A percentile compares a stretch with the other conserved stretches of the same genome.
Evolutionary conservation across 805 yeast species (phyloP).

Genomic region (Candida endomychidarum): DNA sequence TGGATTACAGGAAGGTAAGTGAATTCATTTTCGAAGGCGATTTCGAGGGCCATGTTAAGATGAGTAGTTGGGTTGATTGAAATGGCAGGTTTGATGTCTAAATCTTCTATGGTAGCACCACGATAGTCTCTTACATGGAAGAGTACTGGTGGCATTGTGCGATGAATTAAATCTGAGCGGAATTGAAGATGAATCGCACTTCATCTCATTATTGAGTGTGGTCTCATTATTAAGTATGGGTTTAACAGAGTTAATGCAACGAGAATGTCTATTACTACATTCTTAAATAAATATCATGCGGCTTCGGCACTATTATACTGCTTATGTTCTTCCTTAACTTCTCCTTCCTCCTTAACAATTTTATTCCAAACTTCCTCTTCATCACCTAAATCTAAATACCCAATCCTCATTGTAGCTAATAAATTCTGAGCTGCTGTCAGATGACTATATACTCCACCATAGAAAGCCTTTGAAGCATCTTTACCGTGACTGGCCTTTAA

Average conservation of each 20-base stretch:
- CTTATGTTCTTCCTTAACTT: slow-evolving; percentile 27
- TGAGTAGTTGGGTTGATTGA: slow-evolving; percentile 50
- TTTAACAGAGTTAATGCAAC: too few relatives aligned
- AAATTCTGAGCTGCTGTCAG: slow-evolving; percentile 91
- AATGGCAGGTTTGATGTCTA: slow-evolving; percentile 57
- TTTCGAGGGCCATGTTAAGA: slow-evolving; percentile 50
- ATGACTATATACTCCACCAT: slow-evolving; percentile 92
- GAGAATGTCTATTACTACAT: too few relatives aligned
- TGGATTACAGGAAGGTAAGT: slow-evolving; percentile 54
- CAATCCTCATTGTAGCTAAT: slow-evolving; percentile 91
- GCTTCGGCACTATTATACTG: slow-evolving; percentile 36
- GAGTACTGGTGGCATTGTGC: slow-evolving; percentile 11
- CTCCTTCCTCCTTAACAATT: slow-evolving; percentile 63
- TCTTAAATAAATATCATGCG: slow-evolving; percentile 20
- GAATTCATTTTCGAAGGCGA: slow-evolving; percentile 56
- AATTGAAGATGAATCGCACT: neutral
- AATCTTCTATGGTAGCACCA: slow-evolving; percentile 59
- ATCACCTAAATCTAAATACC: slow-evolving; percentile 76
- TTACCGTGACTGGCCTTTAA: slow-evolving; percentile 82
- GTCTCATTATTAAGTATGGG: too few relatives aligned
- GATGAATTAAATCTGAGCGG: neutral
- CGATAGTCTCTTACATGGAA: slow-evolving; percentile 40
- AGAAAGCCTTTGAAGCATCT: slow-evolving; percentile 92
- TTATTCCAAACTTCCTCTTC: slow-evolving; percentile 84
- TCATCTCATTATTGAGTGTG: too few relatives aligned